Percentiles rank a stretch among this genome's conserved stretches.
These are phyloP conservation scores for Pinus albicaulis DNA, from an alignment of 75 land plant species.

Conservation along the genomic window DNA sequence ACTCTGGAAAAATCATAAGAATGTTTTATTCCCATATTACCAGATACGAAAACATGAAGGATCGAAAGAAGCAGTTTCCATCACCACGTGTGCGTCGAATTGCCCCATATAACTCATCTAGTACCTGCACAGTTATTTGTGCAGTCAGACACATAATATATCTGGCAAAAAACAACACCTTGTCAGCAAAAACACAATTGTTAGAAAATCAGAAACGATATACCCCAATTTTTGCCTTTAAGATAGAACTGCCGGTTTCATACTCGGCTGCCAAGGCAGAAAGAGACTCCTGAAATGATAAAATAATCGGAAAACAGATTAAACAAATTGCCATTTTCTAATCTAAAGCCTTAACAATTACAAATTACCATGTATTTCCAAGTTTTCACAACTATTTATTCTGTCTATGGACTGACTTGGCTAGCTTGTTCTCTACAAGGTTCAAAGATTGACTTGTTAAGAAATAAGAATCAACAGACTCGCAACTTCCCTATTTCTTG, in stretches of 20 bases:
- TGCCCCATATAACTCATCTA: constrained; percentile 64
- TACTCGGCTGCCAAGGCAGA: constrained; percentile 79
- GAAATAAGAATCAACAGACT: neutral
- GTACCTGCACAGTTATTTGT: constrained; percentile 39
- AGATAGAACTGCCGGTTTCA: constrained; percentile 71
- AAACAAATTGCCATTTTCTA: neutral
- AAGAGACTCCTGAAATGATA: constrained; percentile 72
- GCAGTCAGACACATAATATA: neutral
- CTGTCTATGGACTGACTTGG: neutral
- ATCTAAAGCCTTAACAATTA: no score
- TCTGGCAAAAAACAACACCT: neutral
- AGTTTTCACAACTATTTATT: neutral
- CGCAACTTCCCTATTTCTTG: no score
- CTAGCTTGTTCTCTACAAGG: neutral
- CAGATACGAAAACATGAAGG: constrained; percentile 95
- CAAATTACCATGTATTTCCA: neutral
- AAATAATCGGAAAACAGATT: neutral
- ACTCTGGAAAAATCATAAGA: neutral
- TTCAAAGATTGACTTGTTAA: neutral
- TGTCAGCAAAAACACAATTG: neutral
- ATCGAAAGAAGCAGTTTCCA: constrained; percentile 95
- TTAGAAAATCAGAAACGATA: no score
- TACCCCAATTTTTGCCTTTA: constrained; percentile 86
- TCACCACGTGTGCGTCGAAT: constrained; percentile 93
- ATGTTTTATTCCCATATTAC: constrained; percentile 26